Evolutionary conservation across 2,329 filamentous ascomycete species (phyloP).

Genomic region (Emergomyces orientalis): DNA sequence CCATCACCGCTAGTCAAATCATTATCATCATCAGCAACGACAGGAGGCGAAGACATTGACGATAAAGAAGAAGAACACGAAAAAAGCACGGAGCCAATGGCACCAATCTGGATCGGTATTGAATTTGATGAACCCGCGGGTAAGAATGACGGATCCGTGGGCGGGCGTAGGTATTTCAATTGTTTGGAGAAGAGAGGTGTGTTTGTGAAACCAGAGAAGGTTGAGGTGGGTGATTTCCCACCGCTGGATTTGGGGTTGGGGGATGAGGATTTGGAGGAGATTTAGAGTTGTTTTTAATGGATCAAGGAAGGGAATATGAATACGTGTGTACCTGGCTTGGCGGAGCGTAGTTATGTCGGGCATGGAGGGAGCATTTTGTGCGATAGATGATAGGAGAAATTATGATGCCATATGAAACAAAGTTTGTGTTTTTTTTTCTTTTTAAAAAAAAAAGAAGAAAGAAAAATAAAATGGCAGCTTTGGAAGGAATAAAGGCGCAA

Average conservation of each 20-base stretch:
- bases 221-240: constrained; percentile 53
- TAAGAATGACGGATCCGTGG: constrained; percentile 52
- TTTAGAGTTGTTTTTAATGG: constrained; percentile 25
- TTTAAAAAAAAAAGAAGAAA: too few species aligned
- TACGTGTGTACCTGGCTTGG: neutral
- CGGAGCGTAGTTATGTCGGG: neutral
- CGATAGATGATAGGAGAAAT: neutral
- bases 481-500: neutral
- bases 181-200: constrained; percentile 48
- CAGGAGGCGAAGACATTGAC: neutral
- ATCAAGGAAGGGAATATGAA: neutral
- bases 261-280: constrained; percentile 47
- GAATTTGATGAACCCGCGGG: constrained; percentile 55
- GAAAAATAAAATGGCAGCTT: neutral
- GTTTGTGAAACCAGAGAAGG: constrained; percentile 53
- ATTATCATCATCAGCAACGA: constrained; percentile 3
- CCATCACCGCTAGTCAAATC: constrained; percentile 26
- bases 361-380: neutral
- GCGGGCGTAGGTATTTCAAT: constrained; percentile 46
- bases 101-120: constrained; percentile 48
- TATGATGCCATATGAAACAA: neutral
- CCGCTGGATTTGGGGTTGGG: constrained; percentile 44
- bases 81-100: constrained; percentile 10
- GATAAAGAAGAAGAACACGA: constrained; percentile 12
- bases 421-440: neutral